Percentiles rank a stretch among this genome's conserved stretches.
Conservation (phyloP, 2,329 filamentous ascomycete genomes). For the Botrytis sinoallii region DNA sequence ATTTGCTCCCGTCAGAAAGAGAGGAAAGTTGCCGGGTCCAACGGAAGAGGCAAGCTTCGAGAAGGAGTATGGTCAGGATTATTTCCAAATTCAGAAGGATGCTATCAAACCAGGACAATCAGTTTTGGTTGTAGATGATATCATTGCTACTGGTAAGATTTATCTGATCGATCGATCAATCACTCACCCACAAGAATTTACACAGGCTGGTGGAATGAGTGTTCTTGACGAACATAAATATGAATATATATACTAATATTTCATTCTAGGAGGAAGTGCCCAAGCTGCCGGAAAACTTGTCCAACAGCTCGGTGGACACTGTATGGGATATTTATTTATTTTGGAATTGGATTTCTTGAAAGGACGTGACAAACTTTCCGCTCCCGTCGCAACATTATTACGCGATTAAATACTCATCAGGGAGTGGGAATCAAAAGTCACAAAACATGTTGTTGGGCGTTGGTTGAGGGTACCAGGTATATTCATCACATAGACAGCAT, state of each 20-base stretch:
- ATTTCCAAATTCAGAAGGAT: constrained; percentile 92
- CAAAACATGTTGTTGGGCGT: constrained; percentile 24
- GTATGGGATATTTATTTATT: constrained; percentile 90
- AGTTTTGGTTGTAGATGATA: constrained; percentile 93
- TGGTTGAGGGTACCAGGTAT: constrained; percentile 22
- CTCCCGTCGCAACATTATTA: constrained; percentile 80
- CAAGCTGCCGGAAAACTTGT: constrained; percentile 84
- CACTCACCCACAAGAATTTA: background rate
- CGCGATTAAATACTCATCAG: constrained; percentile 50
- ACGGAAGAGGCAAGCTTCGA: constrained; percentile 81
- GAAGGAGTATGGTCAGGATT: constrained; percentile 95
- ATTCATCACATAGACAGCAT: constrained; percentile 34
- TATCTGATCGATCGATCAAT: background rate
- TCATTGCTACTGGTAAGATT: constrained; percentile 91
- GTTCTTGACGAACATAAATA: background rate
- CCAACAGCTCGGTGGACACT: constrained; percentile 76
- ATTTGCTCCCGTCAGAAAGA: constrained; percentile 81
- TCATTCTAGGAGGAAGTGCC: constrained; percentile 75
- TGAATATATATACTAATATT: constrained; percentile 15
- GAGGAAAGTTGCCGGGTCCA: constrained; percentile 90
- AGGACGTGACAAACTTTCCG: constrained; percentile 83
- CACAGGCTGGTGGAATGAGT: background rate
- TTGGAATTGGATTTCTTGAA: constrained; percentile 93
- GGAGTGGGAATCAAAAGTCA: constrained; percentile 18
- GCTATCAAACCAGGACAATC: constrained; percentile 82